A percentile compares a stretch with the other conserved stretches of the same genome.
Conservation (phyloP, 257 asterid genomes). For the Paraleonurus japonicus region DNA sequence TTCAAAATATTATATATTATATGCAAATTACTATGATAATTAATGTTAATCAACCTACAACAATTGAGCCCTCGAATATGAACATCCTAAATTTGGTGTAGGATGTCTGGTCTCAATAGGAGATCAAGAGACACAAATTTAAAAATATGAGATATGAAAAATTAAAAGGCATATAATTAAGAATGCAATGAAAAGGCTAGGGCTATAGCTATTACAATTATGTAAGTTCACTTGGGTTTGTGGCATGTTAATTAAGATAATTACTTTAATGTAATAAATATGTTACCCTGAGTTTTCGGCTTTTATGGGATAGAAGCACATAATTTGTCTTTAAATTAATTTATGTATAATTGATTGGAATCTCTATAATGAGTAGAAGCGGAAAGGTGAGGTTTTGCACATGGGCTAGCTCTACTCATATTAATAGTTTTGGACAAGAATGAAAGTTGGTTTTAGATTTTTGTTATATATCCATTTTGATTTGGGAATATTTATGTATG, state of each 20-base stretch:
- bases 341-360: slow-evolving; percentile 1
- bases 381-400: slow-evolving; percentile 32
- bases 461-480: not conserved
- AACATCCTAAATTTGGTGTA: not conserved
- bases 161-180: not conserved
- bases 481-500: not conserved
- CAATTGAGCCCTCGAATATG: too few species aligned
- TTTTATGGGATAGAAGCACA: slow-evolving; percentile 12
- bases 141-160: not conserved
- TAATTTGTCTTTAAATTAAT: not conserved
- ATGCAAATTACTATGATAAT: too few species aligned
- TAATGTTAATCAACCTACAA: too few species aligned
- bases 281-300: slow-evolving; percentile 39
- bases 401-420: slow-evolving; percentile 17
- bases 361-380: slow-evolving; percentile 28
- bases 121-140: not conserved
- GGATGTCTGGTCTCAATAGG: not conserved
- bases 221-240: slow-evolving; percentile 16
- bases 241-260: slow-evolving; percentile 17
- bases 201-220: slow-evolving; percentile 19
- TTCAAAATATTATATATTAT: too few species aligned
- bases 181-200: not conserved
- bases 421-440: slow-evolving; percentile 6
- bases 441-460: not conserved
- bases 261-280: slow-evolving; percentile 23